Percentiles rank a stretch among this genome's conserved stretches.
Conservation (phyloP, 805 yeast species). For the Cyberlindnera americana region DNA sequence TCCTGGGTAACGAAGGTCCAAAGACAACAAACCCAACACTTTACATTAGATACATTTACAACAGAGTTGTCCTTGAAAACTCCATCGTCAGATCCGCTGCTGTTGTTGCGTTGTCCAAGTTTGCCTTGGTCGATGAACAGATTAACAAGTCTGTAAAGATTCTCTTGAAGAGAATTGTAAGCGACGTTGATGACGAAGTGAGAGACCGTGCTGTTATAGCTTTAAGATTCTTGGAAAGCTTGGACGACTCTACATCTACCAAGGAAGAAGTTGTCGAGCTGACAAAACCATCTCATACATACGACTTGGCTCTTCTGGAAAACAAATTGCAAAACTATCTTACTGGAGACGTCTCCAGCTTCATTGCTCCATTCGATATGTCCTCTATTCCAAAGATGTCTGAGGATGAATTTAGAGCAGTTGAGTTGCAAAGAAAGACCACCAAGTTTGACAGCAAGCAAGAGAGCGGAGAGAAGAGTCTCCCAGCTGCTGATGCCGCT, state of each 20-base stretch:
- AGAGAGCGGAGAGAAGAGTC: constrained; percentile 7
- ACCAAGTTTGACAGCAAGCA: constrained; percentile 30
- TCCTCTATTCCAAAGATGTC: constrained; percentile 59
- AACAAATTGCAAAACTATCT: constrained; percentile 71
- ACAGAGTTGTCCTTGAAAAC: constrained; percentile 93
- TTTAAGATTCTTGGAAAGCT: constrained; percentile 52
- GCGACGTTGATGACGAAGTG: constrained; percentile 92
- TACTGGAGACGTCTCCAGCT: constrained; percentile 36
- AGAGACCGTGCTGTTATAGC: constrained; percentile 95
- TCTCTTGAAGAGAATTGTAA: constrained; percentile 76
- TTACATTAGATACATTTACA: constrained; percentile 93
- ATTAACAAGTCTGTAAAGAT: constrained; percentile 68
- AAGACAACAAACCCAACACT: constrained; percentile 77
- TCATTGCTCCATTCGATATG: constrained; percentile 65
- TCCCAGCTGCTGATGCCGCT: constrained; percentile 14
- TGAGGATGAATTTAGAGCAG: constrained; percentile 65
- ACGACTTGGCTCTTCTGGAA: constrained; percentile 77
- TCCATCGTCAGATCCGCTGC: constrained; percentile 96
- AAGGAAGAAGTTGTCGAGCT: constrained; percentile 40
- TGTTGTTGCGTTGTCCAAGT: constrained; percentile 85
- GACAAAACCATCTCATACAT: constrained; percentile 64
- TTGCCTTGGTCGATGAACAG: constrained; percentile 69
- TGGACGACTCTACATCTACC: constrained; percentile 33
- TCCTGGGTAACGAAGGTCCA: constrained; percentile 95
- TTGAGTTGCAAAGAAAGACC: constrained; percentile 54